Base-by-base conservation (phyloP, 805 yeast genomes). In the Teunomyces atbi region DNA sequence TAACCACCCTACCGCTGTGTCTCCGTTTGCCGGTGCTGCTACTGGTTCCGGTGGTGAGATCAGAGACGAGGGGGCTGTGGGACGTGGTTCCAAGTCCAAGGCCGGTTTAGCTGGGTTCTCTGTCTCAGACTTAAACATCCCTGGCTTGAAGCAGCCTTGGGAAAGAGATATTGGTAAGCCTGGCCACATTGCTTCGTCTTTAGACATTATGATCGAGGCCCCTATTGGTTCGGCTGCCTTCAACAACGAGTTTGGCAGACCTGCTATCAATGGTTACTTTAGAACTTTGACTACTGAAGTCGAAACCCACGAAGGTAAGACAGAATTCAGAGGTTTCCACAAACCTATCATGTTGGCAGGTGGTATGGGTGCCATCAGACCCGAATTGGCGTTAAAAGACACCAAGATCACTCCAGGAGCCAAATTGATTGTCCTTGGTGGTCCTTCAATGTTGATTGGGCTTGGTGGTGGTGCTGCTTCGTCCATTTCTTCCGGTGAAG, bases 401-500 rank as follows among this genome's bases (percentile, higher is more conserved):
- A 81, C 82, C 48, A 84, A 81, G 49, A 89, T 94, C 56, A 88
- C 96, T 2, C 95, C 98, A 23, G 97, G 97, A 21, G 82, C 97
- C 13, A 82, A 84, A 45, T 77, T 94, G 52, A 88, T 94, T 61
- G 99, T 94, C 26, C 79, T 94, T 41, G 99, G 99, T 64, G 99
- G 99, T 49, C 96, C 91, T 59, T 88, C 89, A 16, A 92, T 94
- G 98, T 79, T 94, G 59, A 94, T 94, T 68, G 99, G 99, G 61
- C 79, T 94, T 48, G 99, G 99, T 63, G 99, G 99, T 61, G 99
- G 99, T 71, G 99, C 99, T 35, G 99, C 99, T 5, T 94, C 99
- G 2, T 88, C 96, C 11, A 82, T 91, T 42, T 82, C 96, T n/a
- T 87, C 96, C 19, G 97, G 97, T 58, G 97, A 89, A 65, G 97